Base-by-base conservation (phyloP, 2,329 filamentous ascomycete species). In the Fusarium sp. region DNA sequence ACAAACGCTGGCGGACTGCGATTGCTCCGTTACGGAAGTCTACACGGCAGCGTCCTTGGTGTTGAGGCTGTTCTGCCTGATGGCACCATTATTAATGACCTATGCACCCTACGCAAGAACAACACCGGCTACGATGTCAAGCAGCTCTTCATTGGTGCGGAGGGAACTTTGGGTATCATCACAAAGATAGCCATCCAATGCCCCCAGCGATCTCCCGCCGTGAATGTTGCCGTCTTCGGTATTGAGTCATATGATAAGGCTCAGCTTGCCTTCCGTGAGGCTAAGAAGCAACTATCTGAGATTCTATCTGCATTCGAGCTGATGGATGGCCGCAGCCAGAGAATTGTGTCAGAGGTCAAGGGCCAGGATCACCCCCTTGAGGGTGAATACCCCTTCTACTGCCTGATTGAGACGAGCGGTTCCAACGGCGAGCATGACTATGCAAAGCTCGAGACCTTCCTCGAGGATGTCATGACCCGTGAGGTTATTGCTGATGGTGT, bases 101-200 rank as follows among this genome's bases (percentile, higher is more conserved):
- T 99, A 31, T 92, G 89, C 72, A 94, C 88, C 63, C 85, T 99
- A 60, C 90, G 96, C 71, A 99, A 99, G 85, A 98, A 99, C 85
- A 99, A 99, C 83, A 99, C 96, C 3, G 96, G 96, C 28, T 99
- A 98, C 81, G 97, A 99, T 78, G 81, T 98, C 59, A 98, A 98
- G 84, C 95, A 98, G 81, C 87, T 98, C 35, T 98, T 99, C 79
- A 97, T 99, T 75, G 96, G 96, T 44, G 93, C 91, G 31, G 96
- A 99, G 80, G 96, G 96, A 24, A 98, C 96, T 8, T 92, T 98
- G 68, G 96, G 96, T 54, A 92, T 98, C 75, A 92, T 99, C 74
- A 99, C 96, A 20, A 94, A 89, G 46, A 86, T 98, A 37, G 94
- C 94, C 6, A 92, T 99, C 66, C 86, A 95, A 72, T 98, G 94